phyloP scores from a whole-genome alignment of 2,329 filamentous ascomycete genomes.

The Rhynchosporium graminicola region DNA sequence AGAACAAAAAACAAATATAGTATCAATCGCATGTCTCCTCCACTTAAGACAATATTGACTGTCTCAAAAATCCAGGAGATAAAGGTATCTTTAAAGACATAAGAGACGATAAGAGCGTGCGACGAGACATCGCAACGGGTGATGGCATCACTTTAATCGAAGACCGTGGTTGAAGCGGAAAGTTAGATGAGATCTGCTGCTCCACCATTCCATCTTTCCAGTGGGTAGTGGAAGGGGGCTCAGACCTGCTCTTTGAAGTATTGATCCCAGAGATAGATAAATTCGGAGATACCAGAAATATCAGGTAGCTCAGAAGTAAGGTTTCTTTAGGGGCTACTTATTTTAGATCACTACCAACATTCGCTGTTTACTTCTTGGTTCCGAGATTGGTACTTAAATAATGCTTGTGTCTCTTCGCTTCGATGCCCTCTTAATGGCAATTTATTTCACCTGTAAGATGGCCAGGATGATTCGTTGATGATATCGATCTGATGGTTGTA shows the following conservation, averaged over 20 bases:
- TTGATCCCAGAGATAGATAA: not conserved
- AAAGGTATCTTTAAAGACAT: not conserved
- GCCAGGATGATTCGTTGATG: no score
- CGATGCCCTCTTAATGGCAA: no score
- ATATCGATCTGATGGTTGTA: no score
- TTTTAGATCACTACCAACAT: no score
- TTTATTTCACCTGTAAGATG: no score
- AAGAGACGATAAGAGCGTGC: not conserved
- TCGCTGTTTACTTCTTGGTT: no score
- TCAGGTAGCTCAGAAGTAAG: no score
- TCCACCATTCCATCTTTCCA: not conserved
- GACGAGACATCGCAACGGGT: not conserved
- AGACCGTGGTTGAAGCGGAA: no score
- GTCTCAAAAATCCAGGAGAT: not conserved
- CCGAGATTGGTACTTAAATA: no score
- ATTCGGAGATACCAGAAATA: not conserved
- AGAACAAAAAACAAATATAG: not conserved
- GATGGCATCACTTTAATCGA: conserved; percentile 1
- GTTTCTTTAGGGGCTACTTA: no score
- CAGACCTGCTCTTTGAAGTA: not conserved
- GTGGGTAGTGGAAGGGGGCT: not conserved
- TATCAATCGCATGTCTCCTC: not conserved
- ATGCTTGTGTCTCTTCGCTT: no score
- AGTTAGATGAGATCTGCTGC: not conserved
- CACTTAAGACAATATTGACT: no score